Evolutionary conservation across 1,284 basidiomycete genomes (phyloP).

Genomic region (Tremellales sp.): DNA sequence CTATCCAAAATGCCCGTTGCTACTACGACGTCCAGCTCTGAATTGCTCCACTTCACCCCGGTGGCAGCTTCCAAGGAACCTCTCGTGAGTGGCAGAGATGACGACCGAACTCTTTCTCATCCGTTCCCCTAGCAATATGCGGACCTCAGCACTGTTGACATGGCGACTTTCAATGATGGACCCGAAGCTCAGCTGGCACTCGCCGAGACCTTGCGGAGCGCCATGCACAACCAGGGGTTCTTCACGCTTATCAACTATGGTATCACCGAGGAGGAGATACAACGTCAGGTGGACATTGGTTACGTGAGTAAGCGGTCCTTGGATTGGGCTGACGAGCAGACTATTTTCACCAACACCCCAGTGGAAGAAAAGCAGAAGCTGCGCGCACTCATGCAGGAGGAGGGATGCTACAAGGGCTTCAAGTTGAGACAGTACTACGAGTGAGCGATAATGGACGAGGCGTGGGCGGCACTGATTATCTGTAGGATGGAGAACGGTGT

Average conservation of each 20-base stretch:
- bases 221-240: slow-evolving; percentile 24
- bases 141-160: slow-evolving; percentile 18
- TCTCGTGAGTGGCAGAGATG: slow-evolving; percentile 3
- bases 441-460: slow-evolving; percentile 13
- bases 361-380: slow-evolving; percentile 18
- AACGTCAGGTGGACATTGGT: slow-evolving; percentile 23
- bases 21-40: background rate
- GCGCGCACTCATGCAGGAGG: slow-evolving; percentile 14
- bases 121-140: slow-evolving; percentile 16
- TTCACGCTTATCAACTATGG: slow-evolving; percentile 15
- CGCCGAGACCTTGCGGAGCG: slow-evolving; percentile 11
- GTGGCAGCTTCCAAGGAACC: slow-evolving; percentile 6
- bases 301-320: slow-evolving; percentile 13
- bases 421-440: slow-evolving; percentile 26
- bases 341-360: slow-evolving; percentile 17
- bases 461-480: background rate
- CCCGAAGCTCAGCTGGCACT: slow-evolving; percentile 9
- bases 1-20: slow-evolving; percentile 1
- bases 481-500: slow-evolving; percentile 26
- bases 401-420: slow-evolving; percentile 19
- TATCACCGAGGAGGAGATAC: slow-evolving; percentile 16
- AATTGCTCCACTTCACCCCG: slow-evolving; percentile 14
- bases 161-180: slow-evolving; percentile 16
- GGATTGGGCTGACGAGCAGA: slow-evolving; percentile 11
- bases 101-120: background rate